These are phyloP conservation scores for Laburnicola sp. DNA, from an alignment of 2,329 filamentous ascomycete genomes.

Conservation along the genomic window DNA sequence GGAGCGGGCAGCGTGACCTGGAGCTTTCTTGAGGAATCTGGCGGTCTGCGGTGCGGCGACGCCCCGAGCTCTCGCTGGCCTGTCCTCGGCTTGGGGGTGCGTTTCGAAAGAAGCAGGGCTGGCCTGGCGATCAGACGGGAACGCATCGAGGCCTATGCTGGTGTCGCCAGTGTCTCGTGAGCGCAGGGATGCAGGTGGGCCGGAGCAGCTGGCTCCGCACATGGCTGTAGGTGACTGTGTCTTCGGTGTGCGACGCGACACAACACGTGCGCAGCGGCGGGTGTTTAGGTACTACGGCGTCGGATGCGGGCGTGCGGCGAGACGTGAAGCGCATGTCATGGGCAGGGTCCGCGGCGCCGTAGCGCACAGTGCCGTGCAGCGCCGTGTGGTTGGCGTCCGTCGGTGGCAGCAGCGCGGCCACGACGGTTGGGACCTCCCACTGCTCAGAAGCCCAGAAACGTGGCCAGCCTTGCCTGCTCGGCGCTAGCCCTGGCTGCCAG, in stretches of 20 bases:
- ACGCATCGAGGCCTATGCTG: conserved; percentile 17
- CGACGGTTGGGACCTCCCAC: background rate
- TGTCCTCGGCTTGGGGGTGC: conserved; percentile 14
- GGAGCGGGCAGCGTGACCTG: background rate
- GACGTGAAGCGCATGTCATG: conserved; percentile 1
- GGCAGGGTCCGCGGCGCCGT: background rate
- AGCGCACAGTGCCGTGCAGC: no score
- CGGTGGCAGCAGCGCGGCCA: conserved; percentile 1
- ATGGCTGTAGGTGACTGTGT: conserved; percentile 24
- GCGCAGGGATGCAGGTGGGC: conserved; percentile 10
- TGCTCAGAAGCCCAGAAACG: conserved; percentile 21
- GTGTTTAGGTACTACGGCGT: no score
- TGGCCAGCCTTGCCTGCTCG: conserved; percentile 20
- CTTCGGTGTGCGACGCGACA: conserved; percentile 20
- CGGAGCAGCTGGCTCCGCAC: conserved; percentile 11
- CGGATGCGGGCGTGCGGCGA: background rate
- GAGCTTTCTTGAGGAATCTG: background rate
- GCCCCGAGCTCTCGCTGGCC: background rate
- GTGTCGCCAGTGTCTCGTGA: conserved; percentile 26
- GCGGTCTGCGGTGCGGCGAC: background rate
- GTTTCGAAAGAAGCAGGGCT: conserved; percentile 26
- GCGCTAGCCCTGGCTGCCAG: conserved; percentile 11
- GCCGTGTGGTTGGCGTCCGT: no score
- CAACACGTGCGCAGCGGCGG: conserved; percentile 18
- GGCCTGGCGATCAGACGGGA: conserved; percentile 34